Conservation (phyloP, 768 basidiomycete genomes). For the Kwoniella europaea region DNA sequence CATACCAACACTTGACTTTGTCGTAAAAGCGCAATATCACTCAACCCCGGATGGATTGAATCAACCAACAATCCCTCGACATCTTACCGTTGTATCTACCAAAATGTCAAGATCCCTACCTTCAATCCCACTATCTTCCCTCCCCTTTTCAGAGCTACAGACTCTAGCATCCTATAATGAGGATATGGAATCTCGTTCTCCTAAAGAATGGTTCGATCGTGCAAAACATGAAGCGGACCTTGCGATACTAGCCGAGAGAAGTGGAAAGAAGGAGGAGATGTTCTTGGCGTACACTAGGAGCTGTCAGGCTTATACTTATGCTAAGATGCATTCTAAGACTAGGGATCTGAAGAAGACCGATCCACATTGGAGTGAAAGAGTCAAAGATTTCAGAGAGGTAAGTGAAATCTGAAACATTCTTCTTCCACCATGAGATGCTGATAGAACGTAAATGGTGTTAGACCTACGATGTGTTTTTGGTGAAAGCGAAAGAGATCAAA, state of each 20-base stretch:
- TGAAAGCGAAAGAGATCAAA: slow-evolving; percentile 62
- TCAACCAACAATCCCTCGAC: background rate
- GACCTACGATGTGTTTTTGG: slow-evolving; percentile 53
- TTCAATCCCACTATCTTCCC: slow-evolving; percentile 37
- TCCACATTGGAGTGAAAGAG: slow-evolving; percentile 35
- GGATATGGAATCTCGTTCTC: slow-evolving; percentile 3
- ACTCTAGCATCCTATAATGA: slow-evolving; percentile 34
- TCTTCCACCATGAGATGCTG: background rate
- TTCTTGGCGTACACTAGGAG: slow-evolving; percentile 47
- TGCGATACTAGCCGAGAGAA: slow-evolving; percentile 44
- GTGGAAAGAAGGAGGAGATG: slow-evolving; percentile 47
- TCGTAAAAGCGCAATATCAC: too few relatives aligned
- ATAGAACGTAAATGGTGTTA: slow-evolving; percentile 16
- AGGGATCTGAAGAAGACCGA: slow-evolving; percentile 34
- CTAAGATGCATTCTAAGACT: slow-evolving; percentile 36
- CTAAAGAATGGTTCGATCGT: slow-evolving; percentile 48
- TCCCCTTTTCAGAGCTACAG: slow-evolving; percentile 30
- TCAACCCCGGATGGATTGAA: too few relatives aligned
- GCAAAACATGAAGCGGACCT: slow-evolving; percentile 40
- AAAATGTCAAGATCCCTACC: slow-evolving; percentile 36
- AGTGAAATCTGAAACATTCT: slow-evolving; percentile 9
- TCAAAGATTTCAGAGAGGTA: slow-evolving; percentile 50
- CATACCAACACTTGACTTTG: too few relatives aligned
- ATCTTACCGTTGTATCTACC: background rate
- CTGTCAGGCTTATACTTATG: slow-evolving; percentile 35